phyloP scores from a whole-genome alignment of 805 yeast genomes.

The Pichia manshurica region DNA sequence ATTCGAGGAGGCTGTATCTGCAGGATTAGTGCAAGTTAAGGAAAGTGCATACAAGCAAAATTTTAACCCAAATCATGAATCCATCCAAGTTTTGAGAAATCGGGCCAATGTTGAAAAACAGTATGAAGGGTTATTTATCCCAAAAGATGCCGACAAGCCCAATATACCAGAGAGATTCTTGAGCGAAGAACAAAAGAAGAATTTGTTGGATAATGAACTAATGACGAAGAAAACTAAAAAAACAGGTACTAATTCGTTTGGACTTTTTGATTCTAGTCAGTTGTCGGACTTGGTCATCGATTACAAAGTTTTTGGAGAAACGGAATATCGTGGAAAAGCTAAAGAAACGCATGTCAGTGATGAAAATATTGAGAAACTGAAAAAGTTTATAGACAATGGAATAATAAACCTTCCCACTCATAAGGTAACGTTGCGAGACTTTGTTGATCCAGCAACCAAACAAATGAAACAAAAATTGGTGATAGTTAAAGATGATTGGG shows the following conservation, averaged over 20 bases:
- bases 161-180: slow-evolving; percentile 20
- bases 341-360: slow-evolving; percentile 14
- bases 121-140: slow-evolving; percentile 16
- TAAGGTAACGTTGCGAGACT: slow-evolving; percentile 18
- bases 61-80: slow-evolving; percentile 19
- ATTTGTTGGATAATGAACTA: slow-evolving; percentile 8
- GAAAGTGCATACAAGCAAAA: slow-evolving; percentile 8
- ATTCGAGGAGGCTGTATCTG: slow-evolving; percentile 20
- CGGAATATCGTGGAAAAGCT: slow-evolving; percentile 4
- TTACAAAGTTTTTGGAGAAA: slow-evolving; percentile 15
- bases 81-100: slow-evolving; percentile 21
- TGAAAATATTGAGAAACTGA: slow-evolving; percentile 14
- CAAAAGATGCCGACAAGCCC: slow-evolving; percentile 16
- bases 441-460: slow-evolving; percentile 12
- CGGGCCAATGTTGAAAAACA: slow-evolving; percentile 20
- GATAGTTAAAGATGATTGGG: slow-evolving; percentile 22
- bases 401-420: slow-evolving; percentile 21
- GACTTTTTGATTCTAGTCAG: slow-evolving; percentile 16
- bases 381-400: slow-evolving; percentile 18
- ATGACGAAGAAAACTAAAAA: slow-evolving; percentile 6
- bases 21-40: slow-evolving; percentile 22
- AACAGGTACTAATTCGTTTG: slow-evolving; percentile 11
- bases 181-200: slow-evolving; percentile 12
- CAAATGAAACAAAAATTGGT: slow-evolving; percentile 22
- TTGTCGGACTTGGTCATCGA: slow-evolving; percentile 21